Base-by-base conservation (phyloP, 352 stramenopile genomes). In the Pythium phragmitis region DNA sequence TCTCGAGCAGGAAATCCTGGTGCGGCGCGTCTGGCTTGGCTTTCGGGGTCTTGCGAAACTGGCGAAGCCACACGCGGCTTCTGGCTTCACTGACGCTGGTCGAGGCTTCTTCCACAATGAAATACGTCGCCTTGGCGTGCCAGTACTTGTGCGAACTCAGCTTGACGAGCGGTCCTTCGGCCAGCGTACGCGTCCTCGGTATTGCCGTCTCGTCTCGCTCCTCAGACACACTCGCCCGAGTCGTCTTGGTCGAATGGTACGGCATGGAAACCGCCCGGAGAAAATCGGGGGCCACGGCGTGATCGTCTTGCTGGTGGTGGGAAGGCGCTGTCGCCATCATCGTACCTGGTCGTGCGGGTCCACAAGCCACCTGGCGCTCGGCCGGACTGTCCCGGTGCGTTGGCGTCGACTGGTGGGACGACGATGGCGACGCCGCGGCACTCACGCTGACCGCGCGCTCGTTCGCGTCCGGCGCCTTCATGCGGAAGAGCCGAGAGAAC, bases 101-200 rank as follows among this genome's bases (percentile, higher is more conserved):
- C 34, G 23, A 6, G 13, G 17, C 26, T 21, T 60, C 51, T 53
- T 80, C 78, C 56, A 92, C 57, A 33, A 87, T 71, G 54, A 88
- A 91, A 53, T 87, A 91, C 7, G 48, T 75, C 7, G 74, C 71
- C 57, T 80, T 85, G 11, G 69, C 77, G 55, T 79, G 75, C 78
- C 80, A 87, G 45, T 84, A 89, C 55, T 80, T 79, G 60, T 76
- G 76, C 60, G 71, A 57, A 26, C 75, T 64, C 23, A 92, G 67
- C 56, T 84, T 75, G 5, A 79, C 86, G 21, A 88, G 67, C 39
- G 74, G 39, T 21, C 81, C 82, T 51, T 91, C 72, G 17, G 81
- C 62, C 48, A 92, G 51, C 7, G 86, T 64, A 11, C 50, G 39
- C 16, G 46, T 70, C 26, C 34, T 67, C 45, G 53, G 17, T 13